Evolutionary conservation across 2,329 filamentous ascomycete genomes (phyloP), one percentile per base, ranked within the genome.

Genomic region (Juglanconis juglandina): DNA sequence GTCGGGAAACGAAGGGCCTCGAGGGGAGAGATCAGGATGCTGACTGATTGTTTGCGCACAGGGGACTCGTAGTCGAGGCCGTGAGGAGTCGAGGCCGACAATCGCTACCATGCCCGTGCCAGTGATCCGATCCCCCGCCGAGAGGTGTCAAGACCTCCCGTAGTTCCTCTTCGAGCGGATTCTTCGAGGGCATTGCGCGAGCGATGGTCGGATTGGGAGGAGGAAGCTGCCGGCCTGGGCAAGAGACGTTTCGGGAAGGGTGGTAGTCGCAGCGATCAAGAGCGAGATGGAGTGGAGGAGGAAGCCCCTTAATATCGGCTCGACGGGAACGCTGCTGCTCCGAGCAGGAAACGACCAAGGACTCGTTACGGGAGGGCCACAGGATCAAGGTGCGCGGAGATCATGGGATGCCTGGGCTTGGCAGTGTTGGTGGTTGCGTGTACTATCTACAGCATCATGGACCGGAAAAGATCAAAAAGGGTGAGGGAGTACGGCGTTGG

Each of bases 11-110:
- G 6, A n/a, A 7, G 32, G 35, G 48, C 24, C 10, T 17, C 24
- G 30, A 7, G 37, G 50, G 50, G n/a, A 4, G n/a, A 2, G 5
- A 32, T 5, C 14, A 50, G 13, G 35, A 32, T 41, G 8, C 32
- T 24, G 24, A 24, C 24, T 2, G 24, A 24, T 2, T 24, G 24
- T 4, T 14, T 33, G 52, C 39, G 30, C 44, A 8, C 49, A 54
- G 52, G 46, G 52, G 39, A 47, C 39, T 42, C 52, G 11, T 39
- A 54, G 24, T 46, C 52, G 14, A 54, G 52, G 52, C 52, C 52
- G 14, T 54, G 46, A n/a, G 32, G 11, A 10, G 17, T 24, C 13
- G n/a, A 39, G 5, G 3, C n/a, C 49, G n/a, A 42, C 13, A 51
- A 37, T 13, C 33, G 10, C 6, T 37, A 35, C 11, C 33, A 37